These are phyloP conservation scores for Pichia kluyveri DNA, from an alignment of 805 yeast species.

Conservation along the genomic window DNA sequence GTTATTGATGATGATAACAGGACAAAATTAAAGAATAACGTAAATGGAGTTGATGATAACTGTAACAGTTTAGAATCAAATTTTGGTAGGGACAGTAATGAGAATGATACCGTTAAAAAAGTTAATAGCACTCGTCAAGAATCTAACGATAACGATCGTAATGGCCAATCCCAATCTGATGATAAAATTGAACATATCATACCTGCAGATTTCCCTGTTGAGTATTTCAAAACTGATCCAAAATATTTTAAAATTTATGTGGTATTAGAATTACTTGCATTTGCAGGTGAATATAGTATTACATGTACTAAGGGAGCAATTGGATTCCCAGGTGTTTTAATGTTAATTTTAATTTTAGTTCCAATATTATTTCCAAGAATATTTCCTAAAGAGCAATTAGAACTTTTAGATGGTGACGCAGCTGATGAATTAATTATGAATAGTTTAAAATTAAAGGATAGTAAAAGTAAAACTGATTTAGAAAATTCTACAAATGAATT, in stretches of 20 bases:
- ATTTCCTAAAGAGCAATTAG: slow-evolving; percentile 54
- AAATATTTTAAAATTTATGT: slow-evolving; percentile 52
- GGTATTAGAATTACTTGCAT: slow-evolving; percentile 52
- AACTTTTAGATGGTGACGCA: slow-evolving; percentile 45
- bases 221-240: slow-evolving; percentile 6
- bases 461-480: neutral
- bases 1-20: neutral
- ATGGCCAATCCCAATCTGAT: neutral
- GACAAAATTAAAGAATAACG: neutral
- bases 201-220: slow-evolving; percentile 7
- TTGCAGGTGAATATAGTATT: slow-evolving; percentile 74
- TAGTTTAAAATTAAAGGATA: slow-evolving; percentile 17
- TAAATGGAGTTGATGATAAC: no score
- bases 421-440: slow-evolving; percentile 25
- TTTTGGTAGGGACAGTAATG: neutral
- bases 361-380: slow-evolving; percentile 54
- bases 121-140: neutral
- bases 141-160: no score
- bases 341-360: slow-evolving; percentile 54
- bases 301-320: slow-evolving; percentile 86
- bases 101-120: neutral
- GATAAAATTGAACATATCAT: neutral
- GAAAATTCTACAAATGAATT: neutral
- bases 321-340: slow-evolving; percentile 82
- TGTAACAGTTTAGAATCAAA: no score